Base-by-base conservation (phyloP, 805 yeast genomes). In the Lipomyces starkeyi region DNA sequence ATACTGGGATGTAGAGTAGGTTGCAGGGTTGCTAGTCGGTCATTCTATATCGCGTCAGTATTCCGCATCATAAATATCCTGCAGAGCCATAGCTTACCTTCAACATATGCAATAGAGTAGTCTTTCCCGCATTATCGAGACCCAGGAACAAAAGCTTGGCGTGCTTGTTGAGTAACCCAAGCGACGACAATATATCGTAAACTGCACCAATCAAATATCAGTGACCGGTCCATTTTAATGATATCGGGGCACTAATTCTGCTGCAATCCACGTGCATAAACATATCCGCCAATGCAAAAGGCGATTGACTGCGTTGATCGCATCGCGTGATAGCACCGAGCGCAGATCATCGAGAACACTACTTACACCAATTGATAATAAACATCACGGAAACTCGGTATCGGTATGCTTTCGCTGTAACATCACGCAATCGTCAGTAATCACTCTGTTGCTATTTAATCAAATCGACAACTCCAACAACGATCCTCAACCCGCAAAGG, bases 91-190 rank as follows among this genome's bases (percentile, higher is more conserved):
- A 43, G 7, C 68, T 13, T 58, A 74, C 78, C 76, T 86, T 91
- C 75, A 91, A 82, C 91, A 91, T 91, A 78, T 91, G 95, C 74
- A 91, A 82, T 73, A 91, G 80, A 29, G 97, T 91, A 64, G 99
- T 94, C 81, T 95, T 95, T 78, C 99, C 99, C 58, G 99, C 99
- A 76, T 95, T 95, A 80, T 95, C 99, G 71, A 95, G 88, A 69
- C 99, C 99, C 75, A 95, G 85, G 85, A 95, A 95, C 78, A 95
- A 85, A 76, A 95, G 85, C 83, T 97, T 92, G 82, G 97, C 97
- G 79, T 94, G 98, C 80, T 95, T 93, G 85, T 94, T 95, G 89
- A 91, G 86, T 73, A 91, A 83, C 73, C 96, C 96, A 62, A 91
- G 83, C 64, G 91, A 88, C 76, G 93, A 88, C 73, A 91, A 83